A percentile compares a stretch with the other conserved stretches of the same genome.
Evolutionary conservation across 495 filamentous ascomycete genomes (phyloP).

Genomic region (Annulohypoxylon maeteangense): DNA sequence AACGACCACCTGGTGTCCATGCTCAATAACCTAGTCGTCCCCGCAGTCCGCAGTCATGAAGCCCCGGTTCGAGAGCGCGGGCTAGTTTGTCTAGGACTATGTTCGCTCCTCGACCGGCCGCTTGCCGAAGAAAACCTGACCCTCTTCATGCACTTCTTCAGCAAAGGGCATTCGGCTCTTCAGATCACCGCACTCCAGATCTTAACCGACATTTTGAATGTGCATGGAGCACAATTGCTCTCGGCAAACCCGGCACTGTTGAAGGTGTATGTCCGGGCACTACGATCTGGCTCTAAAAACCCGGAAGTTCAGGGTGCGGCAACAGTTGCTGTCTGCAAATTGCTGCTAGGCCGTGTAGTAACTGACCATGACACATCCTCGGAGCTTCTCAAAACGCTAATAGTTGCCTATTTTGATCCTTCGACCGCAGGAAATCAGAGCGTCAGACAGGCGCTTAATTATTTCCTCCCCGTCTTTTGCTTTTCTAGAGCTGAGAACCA

Average conservation of each 20-base stretch:
- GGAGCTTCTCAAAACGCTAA: conserved; percentile 82
- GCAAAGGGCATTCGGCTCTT: conserved; percentile 87
- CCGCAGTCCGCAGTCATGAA: conserved; percentile 92
- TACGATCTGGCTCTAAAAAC: conserved; percentile 73
- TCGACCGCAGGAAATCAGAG: conserved; percentile 82
- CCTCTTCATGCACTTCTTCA: conserved; percentile 95
- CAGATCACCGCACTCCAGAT: conserved; percentile 92
- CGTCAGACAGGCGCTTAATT: conserved; percentile 89
- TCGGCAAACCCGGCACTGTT: conserved; percentile 68
- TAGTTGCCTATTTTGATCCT: conserved; percentile 91
- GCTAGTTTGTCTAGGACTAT: conserved; percentile 87
- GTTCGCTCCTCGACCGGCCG: conserved; percentile 88
- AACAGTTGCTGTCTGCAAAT: conserved; percentile 82
- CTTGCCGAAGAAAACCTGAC: conserved; percentile 93
- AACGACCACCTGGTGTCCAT: conserved; percentile 91
- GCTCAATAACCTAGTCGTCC: conserved; percentile 96
- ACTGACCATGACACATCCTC: conserved; percentile 64
- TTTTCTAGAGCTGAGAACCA: conserved; percentile 84
- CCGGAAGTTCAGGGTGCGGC: conserved; percentile 84
- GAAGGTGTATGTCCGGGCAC: conserved; percentile 80
- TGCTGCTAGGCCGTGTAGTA: conserved; percentile 79
- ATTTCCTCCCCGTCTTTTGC: conserved; percentile 96
- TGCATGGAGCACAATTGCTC: conserved; percentile 80
- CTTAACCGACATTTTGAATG: conserved; percentile 90
- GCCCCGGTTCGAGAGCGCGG: conserved; percentile 92